Conservation (phyloP, 2,329 filamentous ascomycete genomes). For the Coleophoma eucalyptorum region DNA sequence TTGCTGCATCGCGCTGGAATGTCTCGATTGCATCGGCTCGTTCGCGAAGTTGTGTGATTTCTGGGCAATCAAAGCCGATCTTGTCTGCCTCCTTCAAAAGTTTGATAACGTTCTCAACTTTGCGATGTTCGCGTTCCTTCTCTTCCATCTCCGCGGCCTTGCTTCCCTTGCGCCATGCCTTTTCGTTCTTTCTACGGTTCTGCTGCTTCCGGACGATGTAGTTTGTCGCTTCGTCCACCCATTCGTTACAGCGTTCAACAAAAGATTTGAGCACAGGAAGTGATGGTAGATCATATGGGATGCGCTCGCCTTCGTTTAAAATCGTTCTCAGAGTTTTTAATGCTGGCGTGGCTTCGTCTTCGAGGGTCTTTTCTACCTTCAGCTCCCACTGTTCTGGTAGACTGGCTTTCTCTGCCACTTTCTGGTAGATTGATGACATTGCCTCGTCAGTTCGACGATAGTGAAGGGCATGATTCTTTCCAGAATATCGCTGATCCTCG, state of each 20-base stretch:
- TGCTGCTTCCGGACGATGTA: slow-evolving; percentile 98
- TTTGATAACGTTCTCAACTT: slow-evolving; percentile 82
- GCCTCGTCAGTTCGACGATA: slow-evolving; percentile 74
- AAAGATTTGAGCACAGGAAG: slow-evolving; percentile 80
- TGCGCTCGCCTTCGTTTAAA: slow-evolving; percentile 91
- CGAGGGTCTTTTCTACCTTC: slow-evolving; percentile 80
- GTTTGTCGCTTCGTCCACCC: slow-evolving; percentile 94
- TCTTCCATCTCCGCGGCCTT: slow-evolving; percentile 84
- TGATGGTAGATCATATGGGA: slow-evolving; percentile 83
- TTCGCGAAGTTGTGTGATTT: slow-evolving; percentile 82
- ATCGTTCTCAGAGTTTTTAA: slow-evolving; percentile 82
- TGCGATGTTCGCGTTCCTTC: slow-evolving; percentile 77
- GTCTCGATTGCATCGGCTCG: slow-evolving; percentile 78
- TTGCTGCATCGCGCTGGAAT: slow-evolving; percentile 75
- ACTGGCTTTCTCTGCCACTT: slow-evolving; percentile 79
- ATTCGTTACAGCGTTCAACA: slow-evolving; percentile 94
- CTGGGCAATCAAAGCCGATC: slow-evolving; percentile 88
- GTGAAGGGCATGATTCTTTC: slow-evolving; percentile 68
- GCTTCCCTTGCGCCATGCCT: slow-evolving; percentile 71
- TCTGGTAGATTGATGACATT: slow-evolving; percentile 64
- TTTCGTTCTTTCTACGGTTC: slow-evolving; percentile 92
- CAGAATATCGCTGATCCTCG: slow-evolving; percentile 63
- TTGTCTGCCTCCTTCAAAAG: slow-evolving; percentile 80
- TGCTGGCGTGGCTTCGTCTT: slow-evolving; percentile 79
- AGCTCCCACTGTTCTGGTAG: slow-evolving; percentile 87